Conservation (phyloP, 2,329 filamentous ascomycete species). For the Trichocomaceae sp. region DNA sequence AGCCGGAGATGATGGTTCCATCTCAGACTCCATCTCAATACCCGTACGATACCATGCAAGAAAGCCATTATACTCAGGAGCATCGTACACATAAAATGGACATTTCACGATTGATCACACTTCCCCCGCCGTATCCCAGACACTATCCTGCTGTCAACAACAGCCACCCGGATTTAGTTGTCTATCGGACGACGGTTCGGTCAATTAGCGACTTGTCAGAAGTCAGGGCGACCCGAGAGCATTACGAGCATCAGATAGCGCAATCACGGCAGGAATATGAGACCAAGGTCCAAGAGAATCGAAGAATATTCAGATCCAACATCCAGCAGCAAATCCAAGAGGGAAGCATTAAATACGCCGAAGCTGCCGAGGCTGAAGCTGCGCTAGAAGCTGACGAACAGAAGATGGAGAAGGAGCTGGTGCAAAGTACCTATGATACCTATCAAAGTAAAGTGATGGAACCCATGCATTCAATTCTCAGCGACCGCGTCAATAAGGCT, state of each 20-base stretch:
- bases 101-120: slow-evolving; percentile 82
- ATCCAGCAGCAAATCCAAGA: slow-evolving; percentile 72
- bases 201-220: slow-evolving; percentile 67
- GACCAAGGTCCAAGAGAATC: slow-evolving; percentile 51
- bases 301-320: slow-evolving; percentile 62
- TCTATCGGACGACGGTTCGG: slow-evolving; percentile 68
- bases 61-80: slow-evolving; percentile 24
- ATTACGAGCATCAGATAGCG: slow-evolving; percentile 46
- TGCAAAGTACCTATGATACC: slow-evolving; percentile 73
- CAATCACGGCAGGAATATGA: slow-evolving; percentile 48
- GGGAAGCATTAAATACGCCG: slow-evolving; percentile 73
- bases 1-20: slow-evolving; percentile 27
- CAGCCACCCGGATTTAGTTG: slow-evolving; percentile 79
- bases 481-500: slow-evolving; percentile 64
- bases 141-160: slow-evolving; percentile 96
- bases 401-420: slow-evolving; percentile 61
- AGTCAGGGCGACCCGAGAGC: slow-evolving; percentile 58
- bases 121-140: slow-evolving; percentile 88
- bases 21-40: slow-evolving; percentile 15
- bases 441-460: slow-evolving; percentile 80
- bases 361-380: slow-evolving; percentile 73
- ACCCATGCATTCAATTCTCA: slow-evolving; percentile 74
- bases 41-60: slow-evolving; percentile 8
- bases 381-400: slow-evolving; percentile 67
- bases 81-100: slow-evolving; percentile 55